phyloP scores from a whole-genome alignment of 768 basidiomycete genomes.

The Albatrellus ellisii region DNA sequence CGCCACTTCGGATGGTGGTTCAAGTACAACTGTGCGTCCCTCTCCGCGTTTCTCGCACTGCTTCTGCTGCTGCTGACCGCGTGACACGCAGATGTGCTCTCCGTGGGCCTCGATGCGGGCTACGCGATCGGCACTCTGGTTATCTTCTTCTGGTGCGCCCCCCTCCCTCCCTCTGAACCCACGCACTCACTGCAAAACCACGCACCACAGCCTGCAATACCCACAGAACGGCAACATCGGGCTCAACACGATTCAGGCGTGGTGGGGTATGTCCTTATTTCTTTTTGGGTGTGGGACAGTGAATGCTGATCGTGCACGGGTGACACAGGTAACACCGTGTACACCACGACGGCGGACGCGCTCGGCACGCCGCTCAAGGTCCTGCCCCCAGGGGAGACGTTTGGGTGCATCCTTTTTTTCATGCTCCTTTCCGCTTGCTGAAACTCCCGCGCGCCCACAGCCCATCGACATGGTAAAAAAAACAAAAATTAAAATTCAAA shows the following conservation, averaged over 20 bases:
- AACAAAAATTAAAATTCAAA: no score
- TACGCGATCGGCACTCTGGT: conserved; percentile 40
- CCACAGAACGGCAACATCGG: conserved; percentile 34
- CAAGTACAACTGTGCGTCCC: conserved; percentile 21
- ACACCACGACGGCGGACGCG: no score
- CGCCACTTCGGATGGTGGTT: conserved; percentile 26
- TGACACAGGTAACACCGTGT: no score
- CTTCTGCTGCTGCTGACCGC: background rate
- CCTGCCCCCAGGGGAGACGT: no score
- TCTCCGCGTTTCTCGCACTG: conserved; percentile 5
- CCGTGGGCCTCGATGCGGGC: conserved; percentile 60
- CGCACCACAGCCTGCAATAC: conserved; percentile 38
- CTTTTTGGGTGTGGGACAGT: background rate
- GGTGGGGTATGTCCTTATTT: background rate
- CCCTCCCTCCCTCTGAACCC: background rate
- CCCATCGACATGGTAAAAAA: no score
- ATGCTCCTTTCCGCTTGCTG: no score
- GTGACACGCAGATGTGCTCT: conserved; percentile 37
- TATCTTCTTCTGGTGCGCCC: conserved; percentile 35
- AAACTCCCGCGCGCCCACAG: no score
- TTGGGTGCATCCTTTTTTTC: no score
- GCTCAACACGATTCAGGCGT: background rate
- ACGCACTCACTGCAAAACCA: no score
- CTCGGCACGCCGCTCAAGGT: no score
- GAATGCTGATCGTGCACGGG: no score